Evolutionary conservation across 2,329 filamentous ascomycete genomes (phyloP).

Genomic region (Sphaerostilbella broomeana): DNA sequence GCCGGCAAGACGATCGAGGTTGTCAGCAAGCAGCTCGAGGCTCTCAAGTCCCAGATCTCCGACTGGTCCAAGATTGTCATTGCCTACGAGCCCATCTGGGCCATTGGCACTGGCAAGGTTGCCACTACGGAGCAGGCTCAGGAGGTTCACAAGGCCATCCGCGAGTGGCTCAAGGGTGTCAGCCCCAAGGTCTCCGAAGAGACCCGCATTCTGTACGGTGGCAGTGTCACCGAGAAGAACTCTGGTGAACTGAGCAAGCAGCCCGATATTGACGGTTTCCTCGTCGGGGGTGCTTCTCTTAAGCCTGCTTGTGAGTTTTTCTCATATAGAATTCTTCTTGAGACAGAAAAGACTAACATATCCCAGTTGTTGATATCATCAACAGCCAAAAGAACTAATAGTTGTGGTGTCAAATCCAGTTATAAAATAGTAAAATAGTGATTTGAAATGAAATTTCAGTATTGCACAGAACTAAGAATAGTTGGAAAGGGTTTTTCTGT

Average conservation of each 20-base stretch:
- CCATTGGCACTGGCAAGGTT: slow-evolving; percentile 87
- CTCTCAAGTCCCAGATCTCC: slow-evolving; percentile 66
- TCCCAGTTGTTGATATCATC: slow-evolving; percentile 52
- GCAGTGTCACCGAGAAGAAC: slow-evolving; percentile 97
- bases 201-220: slow-evolving; percentile 93
- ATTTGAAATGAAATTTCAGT: no score
- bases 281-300: slow-evolving; percentile 91
- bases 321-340: background rate
- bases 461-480: no score
- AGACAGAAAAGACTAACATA: no score
- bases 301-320: slow-evolving; percentile 80
- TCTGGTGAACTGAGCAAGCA: slow-evolving; percentile 87
- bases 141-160: slow-evolving; percentile 88
- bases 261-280: slow-evolving; percentile 94
- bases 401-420: background rate
- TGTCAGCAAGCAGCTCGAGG: slow-evolving; percentile 77
- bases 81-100: slow-evolving; percentile 99
- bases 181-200: slow-evolving; percentile 68
- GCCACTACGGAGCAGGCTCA: slow-evolving; percentile 84
- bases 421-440: background rate
- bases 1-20: slow-evolving; percentile 76
- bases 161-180: slow-evolving; percentile 79
- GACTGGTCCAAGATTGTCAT: slow-evolving; percentile 95
- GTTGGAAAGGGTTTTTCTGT: no score
- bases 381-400: slow-evolving; percentile 45